Percentiles rank a stretch among this genome's conserved stretches.
Conservation (phyloP, 352 stramenopile species). For the Halophytophthora polymorphica region DNA sequence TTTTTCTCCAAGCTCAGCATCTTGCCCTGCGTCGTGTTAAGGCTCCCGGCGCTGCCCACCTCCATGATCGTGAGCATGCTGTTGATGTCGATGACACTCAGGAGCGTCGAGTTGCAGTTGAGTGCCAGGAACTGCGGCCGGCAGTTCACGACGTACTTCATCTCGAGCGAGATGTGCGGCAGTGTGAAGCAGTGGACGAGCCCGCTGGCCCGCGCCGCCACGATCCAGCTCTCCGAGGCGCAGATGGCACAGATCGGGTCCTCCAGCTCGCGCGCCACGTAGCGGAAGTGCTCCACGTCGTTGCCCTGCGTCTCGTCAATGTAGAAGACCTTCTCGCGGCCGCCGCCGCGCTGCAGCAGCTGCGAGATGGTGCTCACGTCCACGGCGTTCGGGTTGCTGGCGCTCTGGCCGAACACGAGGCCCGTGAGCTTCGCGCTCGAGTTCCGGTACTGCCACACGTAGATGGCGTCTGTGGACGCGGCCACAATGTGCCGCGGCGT, state of each 20-base stretch:
- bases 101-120: slow-evolving; percentile 87
- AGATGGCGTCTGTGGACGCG: slow-evolving; percentile 82
- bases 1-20: slow-evolving; percentile 84
- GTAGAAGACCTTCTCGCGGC: slow-evolving; percentile 89
- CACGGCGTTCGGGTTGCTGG: slow-evolving; percentile 31
- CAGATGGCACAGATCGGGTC: slow-evolving; percentile 87
- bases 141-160: slow-evolving; percentile 86
- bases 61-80: slow-evolving; percentile 88
- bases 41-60: slow-evolving; percentile 49
- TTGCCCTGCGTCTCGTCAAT: slow-evolving; percentile 82
- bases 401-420: slow-evolving; percentile 32
- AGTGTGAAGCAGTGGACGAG: slow-evolving; percentile 90
- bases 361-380: slow-evolving; percentile 66
- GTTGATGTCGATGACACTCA: slow-evolving; percentile 90
- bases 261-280: slow-evolving; percentile 60
- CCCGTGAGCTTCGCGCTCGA: slow-evolving; percentile 74
- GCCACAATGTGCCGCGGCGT: slow-evolving; percentile 80
- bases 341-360: slow-evolving; percentile 55
- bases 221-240: slow-evolving; percentile 80
- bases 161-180: slow-evolving; percentile 89
- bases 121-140: slow-evolving; percentile 77
- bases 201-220: slow-evolving; percentile 79
- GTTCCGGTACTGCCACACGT: slow-evolving; percentile 93
- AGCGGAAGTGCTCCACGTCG: slow-evolving; percentile 71
- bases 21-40: slow-evolving; percentile 64